Conservation (phyloP, 805 yeast genomes). For the Naumovozyma castellii region DNA sequence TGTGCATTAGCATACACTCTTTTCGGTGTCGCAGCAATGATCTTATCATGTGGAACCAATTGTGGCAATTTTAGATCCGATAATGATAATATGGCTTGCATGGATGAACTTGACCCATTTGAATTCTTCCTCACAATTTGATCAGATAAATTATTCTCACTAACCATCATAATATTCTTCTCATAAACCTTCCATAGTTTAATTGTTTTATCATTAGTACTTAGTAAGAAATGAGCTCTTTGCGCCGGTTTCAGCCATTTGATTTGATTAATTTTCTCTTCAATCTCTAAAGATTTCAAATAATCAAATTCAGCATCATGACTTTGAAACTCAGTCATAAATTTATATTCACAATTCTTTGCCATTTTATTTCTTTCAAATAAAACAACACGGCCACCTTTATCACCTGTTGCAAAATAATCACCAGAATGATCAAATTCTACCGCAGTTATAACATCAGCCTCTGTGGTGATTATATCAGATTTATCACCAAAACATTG, state of each 20-base stretch:
- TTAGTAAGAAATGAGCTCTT: constrained; percentile 79
- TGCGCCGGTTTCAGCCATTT: constrained; percentile 89
- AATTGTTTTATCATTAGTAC: constrained; percentile 96
- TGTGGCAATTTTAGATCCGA: constrained; percentile 68
- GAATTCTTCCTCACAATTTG: constrained; percentile 11
- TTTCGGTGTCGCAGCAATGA: constrained; percentile 90
- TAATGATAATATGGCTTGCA: constrained; percentile 28
- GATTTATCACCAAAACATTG: constrained; percentile 99
- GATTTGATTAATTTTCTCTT: constrained; percentile 95
- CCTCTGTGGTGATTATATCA: constrained; percentile 92
- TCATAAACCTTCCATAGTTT: constrained; percentile 95
- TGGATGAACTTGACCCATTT: constrained; percentile 14
- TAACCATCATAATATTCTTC: constrained; percentile 81
- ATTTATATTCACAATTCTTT: constrained; percentile 81
- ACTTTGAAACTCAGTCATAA: constrained; percentile 92
- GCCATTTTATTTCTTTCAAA: constrained; percentile 79
- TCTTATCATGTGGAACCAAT: constrained; percentile 86
- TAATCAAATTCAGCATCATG: constrained; percentile 99
- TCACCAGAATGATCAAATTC: constrained; percentile 94
- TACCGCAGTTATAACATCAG: constrained; percentile 93
- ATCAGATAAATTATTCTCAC: constrained; percentile 76
- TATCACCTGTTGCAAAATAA: constrained; percentile 94
- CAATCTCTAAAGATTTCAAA: constrained; percentile 89
- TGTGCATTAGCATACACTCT: constrained; percentile 90
- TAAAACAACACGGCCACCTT: constrained; percentile 94